A percentile compares a stretch with the other conserved stretches of the same genome.
Evolutionary conservation across 2,329 filamentous ascomycete species (phyloP).

Genomic region (Rachicladosporium sp.): DNA sequence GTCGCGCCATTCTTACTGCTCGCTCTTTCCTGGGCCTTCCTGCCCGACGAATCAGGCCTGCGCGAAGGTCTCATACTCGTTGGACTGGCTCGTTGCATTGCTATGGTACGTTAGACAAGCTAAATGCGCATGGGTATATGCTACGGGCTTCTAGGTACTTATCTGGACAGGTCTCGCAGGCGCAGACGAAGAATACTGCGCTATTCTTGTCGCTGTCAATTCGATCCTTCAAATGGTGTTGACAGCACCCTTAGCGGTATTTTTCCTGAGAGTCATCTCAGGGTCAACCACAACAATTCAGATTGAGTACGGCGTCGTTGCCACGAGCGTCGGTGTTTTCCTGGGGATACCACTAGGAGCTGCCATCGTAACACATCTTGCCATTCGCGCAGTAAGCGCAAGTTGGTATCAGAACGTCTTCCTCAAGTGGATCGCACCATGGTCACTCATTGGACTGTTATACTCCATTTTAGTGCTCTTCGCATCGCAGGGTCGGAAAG

Average conservation of each 20-base stretch:
- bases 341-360: conserved; percentile 67
- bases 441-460: conserved; percentile 67
- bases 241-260: too few species aligned
- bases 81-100: conserved; percentile 71
- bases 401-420: conserved; percentile 56
- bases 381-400: conserved; percentile 40
- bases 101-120: conserved; percentile 57
- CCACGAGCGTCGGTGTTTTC: conserved; percentile 70
- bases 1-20: conserved; percentile 67
- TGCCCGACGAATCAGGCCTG: conserved; percentile 34
- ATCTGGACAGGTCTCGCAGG: too few species aligned
- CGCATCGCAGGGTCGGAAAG: conserved; percentile 63
- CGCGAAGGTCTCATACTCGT: conserved; percentile 61
- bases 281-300: too few species aligned
- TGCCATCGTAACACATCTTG: conserved; percentile 59
- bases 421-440: conserved; percentile 53
- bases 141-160: too few species aligned
- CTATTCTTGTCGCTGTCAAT: too few species aligned
- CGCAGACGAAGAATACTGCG: too few species aligned
- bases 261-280: too few species aligned
- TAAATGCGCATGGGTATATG: too few species aligned
- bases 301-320: conserved; percentile 42
- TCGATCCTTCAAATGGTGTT: too few species aligned
- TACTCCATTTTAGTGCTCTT: conserved; percentile 81
- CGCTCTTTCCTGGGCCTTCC: conserved; percentile 50